Evolutionary conservation across 2,329 filamentous ascomycete genomes (phyloP), one percentile per base, ranked within the genome.

Genomic region (Aspergillus unguis): DNA sequence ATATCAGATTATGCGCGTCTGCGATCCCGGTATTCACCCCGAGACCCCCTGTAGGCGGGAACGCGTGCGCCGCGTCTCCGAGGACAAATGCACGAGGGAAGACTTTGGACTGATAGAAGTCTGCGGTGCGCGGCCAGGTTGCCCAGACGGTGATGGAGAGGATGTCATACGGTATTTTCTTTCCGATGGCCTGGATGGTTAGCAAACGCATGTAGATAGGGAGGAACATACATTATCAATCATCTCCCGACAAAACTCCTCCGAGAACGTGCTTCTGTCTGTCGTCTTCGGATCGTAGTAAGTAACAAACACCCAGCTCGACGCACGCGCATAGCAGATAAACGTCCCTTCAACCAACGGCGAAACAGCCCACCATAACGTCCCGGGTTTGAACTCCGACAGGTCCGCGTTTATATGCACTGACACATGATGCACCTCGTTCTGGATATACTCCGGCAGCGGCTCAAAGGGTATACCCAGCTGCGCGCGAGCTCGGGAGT

Each of bases 11-110:
- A 63, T 74, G 80, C 1, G 80, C 77, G 58, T 82, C 80, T 60
- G 81, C 79, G 27, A 83, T 77, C 56, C 81, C 83, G 1, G 81
- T 84, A 60, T 84, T 84, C 28, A 75, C 79, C 1, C 81, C 80
- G 0, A 84, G 72, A 0, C 80, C 82, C 59, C 82, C 80, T 17
- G 78, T 69, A 0, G 82, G 81, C 0, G 82, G 81, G 60, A 84
- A 81, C 1, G 81, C 74, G 60, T 85, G 81, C 1, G 79, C 79
- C 0, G 81, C 79, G 55, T 85, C 82, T 7, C 82, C 81, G 5
- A 48, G 7, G 3, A 42, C 26, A 28, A 48, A 48, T 7, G 44
- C 44, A 5, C 5, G 32, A 2, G 44, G 33, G 11, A 37, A 36
- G 3, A 11, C 23, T 4, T 27, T 27, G 4, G 44, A 47, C 6